phyloP scores from a whole-genome alignment of 2,329 filamentous ascomycete genomes.

The Cladosporium austrohemisphaericum region DNA sequence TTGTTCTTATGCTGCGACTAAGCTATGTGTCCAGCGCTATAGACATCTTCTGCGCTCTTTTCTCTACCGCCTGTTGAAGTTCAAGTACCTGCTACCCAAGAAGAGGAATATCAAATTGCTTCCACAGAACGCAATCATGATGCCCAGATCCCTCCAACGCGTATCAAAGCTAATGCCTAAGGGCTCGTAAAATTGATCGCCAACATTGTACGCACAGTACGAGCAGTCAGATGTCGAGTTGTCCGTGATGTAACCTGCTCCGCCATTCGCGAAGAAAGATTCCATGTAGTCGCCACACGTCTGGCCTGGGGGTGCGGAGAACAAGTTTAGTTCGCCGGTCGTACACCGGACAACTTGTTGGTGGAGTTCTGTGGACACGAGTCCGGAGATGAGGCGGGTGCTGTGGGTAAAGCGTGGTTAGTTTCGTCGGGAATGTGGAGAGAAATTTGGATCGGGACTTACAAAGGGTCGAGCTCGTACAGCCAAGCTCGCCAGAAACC shows the following conservation, averaged over 20 bases:
- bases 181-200: conserved; percentile 72
- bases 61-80: conserved; percentile 41
- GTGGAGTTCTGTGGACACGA: conserved; percentile 74
- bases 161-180: conserved; percentile 64
- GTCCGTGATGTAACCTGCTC: conserved; percentile 66
- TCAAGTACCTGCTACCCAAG: conserved; percentile 47
- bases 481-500: conserved; percentile 76
- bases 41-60: no score
- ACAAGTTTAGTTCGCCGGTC: conserved; percentile 60
- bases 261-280: conserved; percentile 65
- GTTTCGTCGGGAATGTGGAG: conserved; percentile 7
- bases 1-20: no score
- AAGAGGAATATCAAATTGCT: conserved; percentile 69
- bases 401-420: conserved; percentile 15
- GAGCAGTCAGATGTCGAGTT: conserved; percentile 65
- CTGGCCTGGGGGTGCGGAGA: conserved; percentile 62
- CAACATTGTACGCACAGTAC: conserved; percentile 77
- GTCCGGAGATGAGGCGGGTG: conserved; percentile 74
- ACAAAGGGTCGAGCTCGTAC: conserved; percentile 73
- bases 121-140: conserved; percentile 69
- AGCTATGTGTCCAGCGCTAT: no score
- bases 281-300: conserved; percentile 74
- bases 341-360: conserved; percentile 60
- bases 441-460: conserved; percentile 9
- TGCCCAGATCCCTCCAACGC: conserved; percentile 80